Evolutionary conservation across 805 yeast species (phyloP).

Genomic region (Candida qinlingensis): DNA sequence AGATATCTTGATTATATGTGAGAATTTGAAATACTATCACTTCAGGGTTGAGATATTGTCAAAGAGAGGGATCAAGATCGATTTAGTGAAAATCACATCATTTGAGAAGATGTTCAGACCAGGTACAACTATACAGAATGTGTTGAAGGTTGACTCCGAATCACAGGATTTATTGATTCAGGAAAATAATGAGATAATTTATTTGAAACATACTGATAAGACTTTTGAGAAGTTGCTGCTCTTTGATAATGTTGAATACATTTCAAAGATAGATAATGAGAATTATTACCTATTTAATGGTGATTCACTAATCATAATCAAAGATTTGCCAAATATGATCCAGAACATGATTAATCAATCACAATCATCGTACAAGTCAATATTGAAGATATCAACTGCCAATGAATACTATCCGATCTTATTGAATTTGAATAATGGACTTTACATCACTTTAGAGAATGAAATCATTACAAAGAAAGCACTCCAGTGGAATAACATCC

Average conservation of each 20-base stretch:
- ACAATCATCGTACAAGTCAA: conserved; percentile 9
- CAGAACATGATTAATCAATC: background rate
- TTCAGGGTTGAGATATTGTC: conserved; percentile 17
- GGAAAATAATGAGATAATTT: conserved; percentile 22
- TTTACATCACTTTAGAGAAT: conserved; percentile 39
- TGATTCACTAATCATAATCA: conserved; percentile 25
- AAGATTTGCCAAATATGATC: conserved; percentile 12
- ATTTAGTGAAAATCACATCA: conserved; percentile 15
- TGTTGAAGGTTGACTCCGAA: conserved; percentile 11
- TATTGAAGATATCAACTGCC: conserved; percentile 25
- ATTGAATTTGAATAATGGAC: conserved; percentile 25
- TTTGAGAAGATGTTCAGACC: conserved; percentile 14
- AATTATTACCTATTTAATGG: conserved; percentile 36
- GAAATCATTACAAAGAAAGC: conserved; percentile 25
- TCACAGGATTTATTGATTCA: conserved; percentile 21
- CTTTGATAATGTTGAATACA: conserved; percentile 23
- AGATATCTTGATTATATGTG: conserved; percentile 20
- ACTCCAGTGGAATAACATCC: conserved; percentile 30
- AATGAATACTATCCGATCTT: conserved; percentile 24
- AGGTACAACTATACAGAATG: conserved; percentile 6
- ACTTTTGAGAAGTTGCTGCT: conserved; percentile 14
- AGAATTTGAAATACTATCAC: conserved; percentile 17
- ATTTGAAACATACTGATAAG: conserved; percentile 10
- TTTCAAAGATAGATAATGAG: conserved; percentile 20
- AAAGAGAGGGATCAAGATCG: conserved; percentile 16